phyloP scores from a whole-genome alignment of 1,284 basidiomycete genomes.

The Apiotrichum gracile region DNA sequence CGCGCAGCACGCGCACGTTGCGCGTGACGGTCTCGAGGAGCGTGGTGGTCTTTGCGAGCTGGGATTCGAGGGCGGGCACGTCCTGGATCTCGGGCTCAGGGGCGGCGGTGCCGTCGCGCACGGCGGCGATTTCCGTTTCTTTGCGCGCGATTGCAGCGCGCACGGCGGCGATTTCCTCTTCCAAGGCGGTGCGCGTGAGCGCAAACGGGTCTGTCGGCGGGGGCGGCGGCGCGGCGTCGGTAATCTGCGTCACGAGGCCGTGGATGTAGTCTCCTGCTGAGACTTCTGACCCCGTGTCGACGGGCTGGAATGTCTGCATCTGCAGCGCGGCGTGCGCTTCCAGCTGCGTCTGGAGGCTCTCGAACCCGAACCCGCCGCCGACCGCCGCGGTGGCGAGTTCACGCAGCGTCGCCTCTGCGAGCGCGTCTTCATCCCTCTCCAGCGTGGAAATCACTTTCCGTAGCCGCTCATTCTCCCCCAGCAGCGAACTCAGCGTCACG shows the following conservation, averaged over 20 bases:
- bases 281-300: too few relatives aligned
- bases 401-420: slow-evolving; percentile 13
- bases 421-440: slow-evolving; percentile 4
- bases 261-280: slow-evolving; percentile 11
- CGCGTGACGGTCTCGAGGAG: slow-evolving; percentile 1
- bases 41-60: background rate
- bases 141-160: slow-evolving; percentile 10
- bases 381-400: slow-evolving; percentile 19
- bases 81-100: background rate
- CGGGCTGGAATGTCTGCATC: background rate
- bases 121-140: slow-evolving; percentile 9
- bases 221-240: background rate
- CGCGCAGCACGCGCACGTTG: slow-evolving; percentile 12
- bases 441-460: slow-evolving; percentile 4
- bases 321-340: slow-evolving; percentile 6
- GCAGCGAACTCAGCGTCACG: slow-evolving; percentile 4
- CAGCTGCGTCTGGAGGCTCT: slow-evolving; percentile 14
- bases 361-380: slow-evolving; percentile 7
- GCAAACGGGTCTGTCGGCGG: slow-evolving; percentile 8
- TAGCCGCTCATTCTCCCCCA: slow-evolving; percentile 15
- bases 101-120: background rate
- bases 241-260: slow-evolving; percentile 14
- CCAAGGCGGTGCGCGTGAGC: slow-evolving; percentile 10
- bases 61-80: slow-evolving; percentile 5
- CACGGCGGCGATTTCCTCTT: slow-evolving; percentile 10